Evolutionary conservation across 495 filamentous ascomycete genomes (phyloP), one percentile per base, ranked within the genome.

Genomic region (Talaromyces thailandensis): DNA sequence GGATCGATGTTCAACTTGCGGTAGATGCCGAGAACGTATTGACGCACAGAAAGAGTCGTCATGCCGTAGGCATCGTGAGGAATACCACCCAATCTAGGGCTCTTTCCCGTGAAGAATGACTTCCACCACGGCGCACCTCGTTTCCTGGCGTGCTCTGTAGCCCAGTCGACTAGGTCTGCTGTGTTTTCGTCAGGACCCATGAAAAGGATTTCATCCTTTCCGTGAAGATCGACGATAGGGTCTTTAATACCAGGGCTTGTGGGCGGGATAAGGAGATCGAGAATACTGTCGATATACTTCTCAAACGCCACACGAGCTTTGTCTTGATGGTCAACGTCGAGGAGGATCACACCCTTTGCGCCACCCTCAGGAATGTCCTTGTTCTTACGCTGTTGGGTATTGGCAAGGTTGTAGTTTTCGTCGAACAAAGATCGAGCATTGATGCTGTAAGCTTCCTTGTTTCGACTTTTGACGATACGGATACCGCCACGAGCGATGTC

Each of bases 351-450:
- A 75, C 94, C 94, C 79, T 98, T 98, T 59, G 93, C 94, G 62
- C 94, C 94, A 59, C 94, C 94, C 80, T 98, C 94, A n/a, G 94
- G 94, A 48, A 98, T 98, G 69, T 98, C 94, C 79, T 98, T 98
- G 81, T 98, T 98, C 84, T 98, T 98, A 69, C 95, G 90, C 79
- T 98, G 95, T 75, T 98, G 94, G 0, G 94, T 98, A 74, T 94
- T 98, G 64, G 94, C 94, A 64, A 98, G 85, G 63, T 93, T 93
- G 75, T 98, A 98, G 75, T 98, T 98, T 76, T 98, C 94, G 65
- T 98, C 94, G 66, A 98, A 98, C 53, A 98, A 81, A 21, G 89
- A 94, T 48, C 95, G 89, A 11, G 92, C 92, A 67, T 98, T 98
- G 80, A 98, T 97, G 63, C 89, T 82, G 71, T 96, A 98, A 1